Evolutionary conservation across 2,329 filamentous ascomycete species (phyloP).

Genomic region (Curvularia verruculosa): DNA sequence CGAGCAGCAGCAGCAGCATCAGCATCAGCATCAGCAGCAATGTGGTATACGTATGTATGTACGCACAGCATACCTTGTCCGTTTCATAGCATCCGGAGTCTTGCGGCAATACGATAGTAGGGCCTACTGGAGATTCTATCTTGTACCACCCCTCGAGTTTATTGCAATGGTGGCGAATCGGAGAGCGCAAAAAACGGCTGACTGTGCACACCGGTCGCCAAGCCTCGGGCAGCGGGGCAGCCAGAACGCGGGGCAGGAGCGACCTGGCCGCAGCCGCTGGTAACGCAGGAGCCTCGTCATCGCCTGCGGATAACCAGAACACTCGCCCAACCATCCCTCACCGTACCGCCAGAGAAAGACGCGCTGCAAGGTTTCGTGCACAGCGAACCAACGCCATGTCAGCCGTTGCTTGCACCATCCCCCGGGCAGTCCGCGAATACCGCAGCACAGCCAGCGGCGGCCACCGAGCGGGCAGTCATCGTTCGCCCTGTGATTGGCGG

Average conservation of each 20-base stretch:
- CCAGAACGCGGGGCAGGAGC: constrained; percentile 25
- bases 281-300: constrained; percentile 25
- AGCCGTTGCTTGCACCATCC: constrained; percentile 5
- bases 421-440: background rate
- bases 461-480: constrained; percentile 31
- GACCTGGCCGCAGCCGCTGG: constrained; percentile 2
- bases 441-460: constrained; percentile 15
- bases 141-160: background rate
- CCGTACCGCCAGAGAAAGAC: constrained; percentile 10
- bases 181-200: constrained; percentile 21
- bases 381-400: constrained; percentile 1
- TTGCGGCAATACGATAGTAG: background rate
- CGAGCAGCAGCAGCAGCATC: background rate
- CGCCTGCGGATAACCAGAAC: constrained; percentile 10
- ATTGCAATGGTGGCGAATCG: constrained; percentile 21
- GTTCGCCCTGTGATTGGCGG: constrained; percentile 32
- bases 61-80: background rate
- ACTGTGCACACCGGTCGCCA: constrained; percentile 8
- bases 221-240: constrained; percentile 9
- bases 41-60: background rate
- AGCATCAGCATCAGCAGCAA: background rate
- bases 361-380: constrained; percentile 12
- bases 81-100: background rate
- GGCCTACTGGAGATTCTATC: background rate
- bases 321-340: constrained; percentile 2